Conservation (phyloP, 2,329 filamentous ascomycete species). For the Diaporthe humulicola region DNA sequence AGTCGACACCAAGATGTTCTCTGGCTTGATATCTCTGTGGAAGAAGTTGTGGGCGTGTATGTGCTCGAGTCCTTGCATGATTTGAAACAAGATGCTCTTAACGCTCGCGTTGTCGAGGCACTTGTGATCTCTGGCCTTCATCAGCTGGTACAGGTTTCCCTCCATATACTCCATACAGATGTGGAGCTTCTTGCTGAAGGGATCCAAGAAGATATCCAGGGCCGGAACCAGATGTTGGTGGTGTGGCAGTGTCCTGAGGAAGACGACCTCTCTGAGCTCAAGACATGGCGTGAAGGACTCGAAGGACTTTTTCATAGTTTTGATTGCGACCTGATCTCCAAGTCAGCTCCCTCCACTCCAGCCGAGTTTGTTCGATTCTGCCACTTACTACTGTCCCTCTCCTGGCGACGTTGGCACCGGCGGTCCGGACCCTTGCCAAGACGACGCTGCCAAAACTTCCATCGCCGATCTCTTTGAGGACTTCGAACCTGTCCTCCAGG, state of each 20-base stretch:
- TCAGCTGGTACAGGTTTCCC: slow-evolving; percentile 97
- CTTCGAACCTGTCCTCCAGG: slow-evolving; percentile 95
- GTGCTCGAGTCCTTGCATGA: slow-evolving; percentile 94
- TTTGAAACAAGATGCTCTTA: slow-evolving; percentile 98
- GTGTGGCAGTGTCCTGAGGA: slow-evolving; percentile 87
- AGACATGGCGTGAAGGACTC: slow-evolving; percentile 91
- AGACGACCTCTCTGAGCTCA: slow-evolving; percentile 96
- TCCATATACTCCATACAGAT: slow-evolving; percentile 99
- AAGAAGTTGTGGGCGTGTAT: slow-evolving; percentile 98
- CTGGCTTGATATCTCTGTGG: slow-evolving; percentile 98
- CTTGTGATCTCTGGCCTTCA: slow-evolving; percentile 98
- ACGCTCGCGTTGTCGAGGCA: slow-evolving; percentile 89
- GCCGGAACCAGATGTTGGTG: slow-evolving; percentile 97
- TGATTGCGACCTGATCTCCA: slow-evolving; percentile 86
- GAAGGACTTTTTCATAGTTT: slow-evolving; percentile 99
- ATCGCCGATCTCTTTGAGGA: slow-evolving; percentile 98
- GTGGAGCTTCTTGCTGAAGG: slow-evolving; percentile 94
- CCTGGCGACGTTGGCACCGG: slow-evolving; percentile 88
- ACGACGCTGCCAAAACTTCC: slow-evolving; percentile 98
- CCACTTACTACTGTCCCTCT: slow-evolving; percentile 89
- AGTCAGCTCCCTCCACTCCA: slow-evolving; percentile 27
- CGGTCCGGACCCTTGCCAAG: slow-evolving; percentile 89
- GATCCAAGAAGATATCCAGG: slow-evolving; percentile 97
- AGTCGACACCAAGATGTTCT: slow-evolving; percentile 97
- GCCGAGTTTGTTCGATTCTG: background rate